These are phyloP conservation scores for Macrolepiota dolichaula DNA, from an alignment of 768 basidiomycete genomes.

Conservation along the genomic window DNA sequence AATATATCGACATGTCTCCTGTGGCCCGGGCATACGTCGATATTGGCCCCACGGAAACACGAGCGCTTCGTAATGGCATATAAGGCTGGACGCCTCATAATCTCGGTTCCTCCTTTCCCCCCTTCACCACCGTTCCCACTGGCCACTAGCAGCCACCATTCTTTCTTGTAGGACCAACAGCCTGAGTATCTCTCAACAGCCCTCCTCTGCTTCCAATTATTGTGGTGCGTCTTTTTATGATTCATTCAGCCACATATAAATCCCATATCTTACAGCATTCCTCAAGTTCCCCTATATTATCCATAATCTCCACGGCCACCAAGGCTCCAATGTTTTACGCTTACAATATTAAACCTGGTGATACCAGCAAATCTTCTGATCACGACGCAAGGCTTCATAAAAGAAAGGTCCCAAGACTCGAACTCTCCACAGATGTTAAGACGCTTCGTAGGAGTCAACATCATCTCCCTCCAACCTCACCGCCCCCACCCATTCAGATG, in stretches of 20 bases:
- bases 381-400: neutral
- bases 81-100: conserved; percentile 6
- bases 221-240: neutral
- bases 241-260: too few relatives aligned
- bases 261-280: too few relatives aligned
- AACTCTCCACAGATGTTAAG: conserved; percentile 5
- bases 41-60: conserved; percentile 13
- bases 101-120: neutral
- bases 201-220: neutral
- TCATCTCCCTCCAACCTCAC: neutral
- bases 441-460: neutral
- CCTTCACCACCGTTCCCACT: neutral
- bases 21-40: conserved; percentile 14
- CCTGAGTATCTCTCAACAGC: neutral
- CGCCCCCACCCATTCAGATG: neutral
- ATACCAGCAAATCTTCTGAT: neutral
- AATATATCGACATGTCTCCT: conserved; percentile 10
- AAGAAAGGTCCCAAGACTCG: conserved; percentile 8
- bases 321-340: conserved; percentile 4
- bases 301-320: neutral
- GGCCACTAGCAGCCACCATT: neutral
- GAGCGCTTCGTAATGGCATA: conserved; percentile 16
- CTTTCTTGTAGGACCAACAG: neutral
- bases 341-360: neutral
- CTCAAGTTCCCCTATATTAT: neutral